phyloP scores from a whole-genome alignment of 768 basidiomycete species.

The Tylopilus felleus region DNA sequence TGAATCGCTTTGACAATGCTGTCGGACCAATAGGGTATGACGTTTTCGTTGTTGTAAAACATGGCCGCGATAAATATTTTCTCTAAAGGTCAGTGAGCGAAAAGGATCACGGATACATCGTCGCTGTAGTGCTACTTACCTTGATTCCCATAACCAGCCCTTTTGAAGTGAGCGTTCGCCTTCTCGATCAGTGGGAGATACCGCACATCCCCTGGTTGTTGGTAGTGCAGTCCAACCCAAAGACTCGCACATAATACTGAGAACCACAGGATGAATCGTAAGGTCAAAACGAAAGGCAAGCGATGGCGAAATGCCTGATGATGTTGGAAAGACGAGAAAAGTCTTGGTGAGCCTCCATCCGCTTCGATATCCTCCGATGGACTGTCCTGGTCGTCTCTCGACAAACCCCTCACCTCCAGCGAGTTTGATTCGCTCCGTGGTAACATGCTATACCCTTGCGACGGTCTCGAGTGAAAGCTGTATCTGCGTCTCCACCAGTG shows the following conservation, averaged over 20 bases:
- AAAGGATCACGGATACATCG: neutral
- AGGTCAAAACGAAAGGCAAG: neutral
- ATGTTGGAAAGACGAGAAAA: neutral
- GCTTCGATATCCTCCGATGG: neutral
- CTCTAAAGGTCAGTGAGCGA: slow-evolving; percentile 2
- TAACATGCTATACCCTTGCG: slow-evolving; percentile 10
- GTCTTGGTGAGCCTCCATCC: neutral
- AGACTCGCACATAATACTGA: neutral
- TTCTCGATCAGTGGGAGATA: slow-evolving; percentile 14
- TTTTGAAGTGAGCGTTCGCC: slow-evolving; percentile 8
- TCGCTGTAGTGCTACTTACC: slow-evolving; percentile 2
- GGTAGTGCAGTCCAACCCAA: slow-evolving; percentile 5
- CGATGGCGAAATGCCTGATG: neutral
- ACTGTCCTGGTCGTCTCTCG: neutral
- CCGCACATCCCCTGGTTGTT: slow-evolving; percentile 7
- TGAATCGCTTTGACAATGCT: slow-evolving; percentile 34
- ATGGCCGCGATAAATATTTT: slow-evolving; percentile 29
- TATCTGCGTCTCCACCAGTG: neutral
- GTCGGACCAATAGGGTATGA: slow-evolving; percentile 40
- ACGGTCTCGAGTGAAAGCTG: neutral
- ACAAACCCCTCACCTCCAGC: neutral
- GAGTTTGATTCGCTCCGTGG: slow-evolving; percentile 6
- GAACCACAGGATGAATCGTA: slow-evolving; percentile 7
- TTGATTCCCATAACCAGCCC: slow-evolving; percentile 15
- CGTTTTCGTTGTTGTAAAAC: slow-evolving; percentile 37